These are phyloP conservation scores for Lasiodiplodia sp. DNA, from an alignment of 2,329 filamentous ascomycete genomes.

Conservation along the genomic window DNA sequence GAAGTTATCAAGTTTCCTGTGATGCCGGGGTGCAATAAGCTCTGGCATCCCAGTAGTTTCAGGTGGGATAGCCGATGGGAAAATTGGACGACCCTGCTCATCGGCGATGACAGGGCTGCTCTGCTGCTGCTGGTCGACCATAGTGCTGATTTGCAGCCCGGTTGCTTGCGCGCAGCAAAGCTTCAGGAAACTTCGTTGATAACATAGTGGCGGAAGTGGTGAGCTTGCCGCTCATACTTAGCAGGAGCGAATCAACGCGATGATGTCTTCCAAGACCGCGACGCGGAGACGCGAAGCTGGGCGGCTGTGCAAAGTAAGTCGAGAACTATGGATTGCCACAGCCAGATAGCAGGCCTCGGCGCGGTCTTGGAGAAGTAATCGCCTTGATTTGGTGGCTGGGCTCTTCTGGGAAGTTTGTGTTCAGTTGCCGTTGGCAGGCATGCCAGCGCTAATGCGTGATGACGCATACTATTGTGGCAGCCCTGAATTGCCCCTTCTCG, in stretches of 20 bases:
- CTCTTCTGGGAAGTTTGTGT: not conserved
- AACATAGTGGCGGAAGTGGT: not conserved
- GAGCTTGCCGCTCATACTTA: not conserved
- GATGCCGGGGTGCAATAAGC: slow-evolving; percentile 15
- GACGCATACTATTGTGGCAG: not conserved
- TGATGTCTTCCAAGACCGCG: slow-evolving; percentile 14
- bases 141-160: not conserved
- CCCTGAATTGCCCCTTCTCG: not conserved
- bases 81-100: slow-evolving; percentile 6
- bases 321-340: not conserved
- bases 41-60: slow-evolving; percentile 24
- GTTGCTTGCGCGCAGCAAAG: not conserved
- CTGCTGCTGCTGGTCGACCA: slow-evolving; percentile 2
- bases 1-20: slow-evolving; percentile 4
- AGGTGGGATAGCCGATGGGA: slow-evolving; percentile 25
- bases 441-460: not conserved
- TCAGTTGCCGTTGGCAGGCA: slow-evolving; percentile 1
- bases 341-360: not conserved
- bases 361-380: not conserved
- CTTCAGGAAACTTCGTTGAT: not conserved
- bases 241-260: not conserved
- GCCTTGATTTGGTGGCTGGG: slow-evolving; percentile 16
- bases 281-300: not conserved
- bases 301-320: not conserved
- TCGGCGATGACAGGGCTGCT: slow-evolving; percentile 19